Evolutionary conservation across 106 monocot species (phyloP).

Genomic region (Cymbidium sinense): DNA sequence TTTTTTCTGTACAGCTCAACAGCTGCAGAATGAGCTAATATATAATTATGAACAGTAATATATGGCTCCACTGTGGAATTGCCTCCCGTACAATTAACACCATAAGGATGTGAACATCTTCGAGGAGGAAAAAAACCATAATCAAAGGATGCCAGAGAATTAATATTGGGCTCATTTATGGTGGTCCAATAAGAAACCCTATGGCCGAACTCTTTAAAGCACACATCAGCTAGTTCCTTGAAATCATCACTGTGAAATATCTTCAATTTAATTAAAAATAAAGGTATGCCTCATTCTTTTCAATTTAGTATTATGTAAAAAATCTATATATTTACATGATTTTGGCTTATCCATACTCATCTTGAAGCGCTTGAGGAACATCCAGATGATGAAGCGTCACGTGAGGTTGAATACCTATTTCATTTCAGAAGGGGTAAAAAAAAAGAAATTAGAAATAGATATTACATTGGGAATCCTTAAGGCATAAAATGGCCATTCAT

Average conservation of each 20-base stretch:
- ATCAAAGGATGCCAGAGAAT: conserved; percentile 28
- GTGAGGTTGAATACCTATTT: conserved; percentile 58
- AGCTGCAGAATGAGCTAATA: conserved; percentile 43
- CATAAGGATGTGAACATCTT: conserved; percentile 41
- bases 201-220: conserved; percentile 62
- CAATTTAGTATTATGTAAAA: neutral
- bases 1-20: conserved; percentile 32
- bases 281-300: neutral
- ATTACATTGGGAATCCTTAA: neutral
- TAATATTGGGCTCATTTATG: conserved; percentile 42
- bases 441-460: neutral
- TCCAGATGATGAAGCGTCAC: conserved; percentile 50
- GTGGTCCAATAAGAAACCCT: conserved; percentile 67
- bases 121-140: conserved; percentile 32
- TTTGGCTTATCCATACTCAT: conserved; percentile 63
- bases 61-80: conserved; percentile 61
- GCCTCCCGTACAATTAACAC: conserved; percentile 36
- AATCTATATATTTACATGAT: conserved; percentile 37
- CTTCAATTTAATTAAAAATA: neutral
- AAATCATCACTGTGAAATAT: conserved; percentile 37
- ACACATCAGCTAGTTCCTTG: conserved; percentile 53
- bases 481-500: neutral
- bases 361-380: conserved; percentile 67
- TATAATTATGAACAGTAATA: conserved; percentile 28
- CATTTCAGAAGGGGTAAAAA: neutral